Evolutionary conservation across 306 rosid genomes (phyloP).

Genomic region (Medicago lupulina): DNA sequence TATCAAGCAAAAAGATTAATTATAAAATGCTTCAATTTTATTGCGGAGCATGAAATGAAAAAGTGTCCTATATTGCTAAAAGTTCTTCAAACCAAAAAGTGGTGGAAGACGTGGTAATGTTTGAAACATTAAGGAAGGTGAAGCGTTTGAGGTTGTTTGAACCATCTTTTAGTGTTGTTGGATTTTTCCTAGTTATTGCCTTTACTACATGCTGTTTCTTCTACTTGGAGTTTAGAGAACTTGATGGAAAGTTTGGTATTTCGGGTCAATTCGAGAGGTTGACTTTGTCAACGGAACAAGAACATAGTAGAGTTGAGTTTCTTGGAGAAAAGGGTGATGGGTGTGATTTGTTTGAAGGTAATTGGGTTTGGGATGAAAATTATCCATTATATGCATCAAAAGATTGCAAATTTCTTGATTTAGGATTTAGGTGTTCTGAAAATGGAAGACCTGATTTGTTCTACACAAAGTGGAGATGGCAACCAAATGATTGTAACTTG

Average conservation of each 20-base stretch:
- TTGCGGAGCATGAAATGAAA: too few species aligned
- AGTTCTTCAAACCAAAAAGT: conserved; percentile 45
- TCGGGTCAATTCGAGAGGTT: conserved; percentile 56
- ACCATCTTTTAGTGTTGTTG: conserved; percentile 63
- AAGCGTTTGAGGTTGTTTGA: conserved; percentile 69
- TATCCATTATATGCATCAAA: conserved; percentile 77
- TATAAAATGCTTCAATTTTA: too few species aligned
- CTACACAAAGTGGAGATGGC: conserved; percentile 98
- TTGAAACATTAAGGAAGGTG: conserved; percentile 55
- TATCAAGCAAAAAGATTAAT: too few species aligned
- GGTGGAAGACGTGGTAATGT: conserved; percentile 54
- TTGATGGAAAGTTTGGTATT: conserved; percentile 44
- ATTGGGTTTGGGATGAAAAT: conserved; percentile 89
- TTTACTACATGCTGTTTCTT: conserved; percentile 57
- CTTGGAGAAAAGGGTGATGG: conserved; percentile 48
- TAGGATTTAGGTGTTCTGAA: conserved; percentile 80
- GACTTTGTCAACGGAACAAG: conserved; percentile 47
- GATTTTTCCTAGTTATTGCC: conserved; percentile 58
- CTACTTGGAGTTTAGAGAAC: conserved; percentile 63
- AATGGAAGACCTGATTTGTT: conserved; percentile 90
- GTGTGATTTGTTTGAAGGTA: conserved; percentile 86
- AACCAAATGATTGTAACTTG: conserved; percentile 80
- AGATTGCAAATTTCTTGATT: conserved; percentile 70
- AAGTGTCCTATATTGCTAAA: neutral
- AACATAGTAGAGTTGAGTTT: conserved; percentile 58